Evolutionary conservation across 495 filamentous ascomycete genomes (phyloP).

Genomic region (Lasiosphaeria hispida): DNA sequence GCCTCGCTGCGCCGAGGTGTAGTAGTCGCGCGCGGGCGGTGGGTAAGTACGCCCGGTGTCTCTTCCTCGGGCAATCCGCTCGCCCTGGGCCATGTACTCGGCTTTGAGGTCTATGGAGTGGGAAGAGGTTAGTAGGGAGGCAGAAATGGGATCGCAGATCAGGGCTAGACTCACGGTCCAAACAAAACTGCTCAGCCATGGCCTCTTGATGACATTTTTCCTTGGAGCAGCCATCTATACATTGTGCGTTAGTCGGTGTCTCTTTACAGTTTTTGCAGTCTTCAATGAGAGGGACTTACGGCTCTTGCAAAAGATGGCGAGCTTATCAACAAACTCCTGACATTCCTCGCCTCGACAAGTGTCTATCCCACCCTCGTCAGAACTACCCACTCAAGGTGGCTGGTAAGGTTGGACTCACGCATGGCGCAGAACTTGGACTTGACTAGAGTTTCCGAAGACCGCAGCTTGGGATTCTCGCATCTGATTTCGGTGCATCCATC

Average conservation of each 20-base stretch:
- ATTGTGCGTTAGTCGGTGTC: not conserved
- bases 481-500: conserved; percentile 11
- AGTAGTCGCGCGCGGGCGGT: not conserved
- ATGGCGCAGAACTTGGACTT: conserved; percentile 18
- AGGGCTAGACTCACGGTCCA: conserved; percentile 16
- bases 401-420: conserved; percentile 9
- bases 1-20: not conserved
- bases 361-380: conserved; percentile 13
- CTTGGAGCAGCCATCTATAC: conserved; percentile 20
- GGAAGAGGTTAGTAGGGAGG: not conserved
- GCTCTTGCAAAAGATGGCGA: conserved; percentile 21
- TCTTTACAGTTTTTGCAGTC: not conserved
- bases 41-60: not conserved
- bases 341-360: conserved; percentile 24
- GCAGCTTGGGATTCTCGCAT: conserved; percentile 12
- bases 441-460: not conserved
- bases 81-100: conserved; percentile 24
- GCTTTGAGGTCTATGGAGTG: conserved; percentile 25
- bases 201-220: conserved; percentile 19
- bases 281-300: conserved; percentile 6
- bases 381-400: not conserved
- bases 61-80: conserved; percentile 3
- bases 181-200: conserved; percentile 23
- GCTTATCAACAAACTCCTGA: conserved; percentile 16
- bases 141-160: not conserved